Conservation (phyloP, 148 eudicot genomes). For the Vaccinium macrocarpon region DNA sequence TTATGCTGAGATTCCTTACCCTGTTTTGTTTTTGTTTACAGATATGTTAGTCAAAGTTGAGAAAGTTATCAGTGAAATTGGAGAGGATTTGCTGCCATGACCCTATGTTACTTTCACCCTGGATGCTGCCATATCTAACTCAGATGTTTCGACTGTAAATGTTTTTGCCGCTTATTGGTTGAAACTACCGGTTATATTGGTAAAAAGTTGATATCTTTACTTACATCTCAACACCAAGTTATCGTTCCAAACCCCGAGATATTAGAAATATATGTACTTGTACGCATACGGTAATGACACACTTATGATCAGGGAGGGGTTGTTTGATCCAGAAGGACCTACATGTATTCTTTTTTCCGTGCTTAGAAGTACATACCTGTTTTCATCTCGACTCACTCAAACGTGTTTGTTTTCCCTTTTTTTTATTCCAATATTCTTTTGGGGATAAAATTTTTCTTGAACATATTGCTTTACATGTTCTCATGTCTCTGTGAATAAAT, state of each 20-base stretch:
- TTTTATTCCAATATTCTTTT: background rate
- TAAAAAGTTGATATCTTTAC: too few species aligned
- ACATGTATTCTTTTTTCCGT: too few species aligned
- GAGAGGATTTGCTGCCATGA: constrained; percentile 33
- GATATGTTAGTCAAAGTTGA: constrained; percentile 68
- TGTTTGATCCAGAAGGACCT: background rate
- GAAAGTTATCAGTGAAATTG: constrained; percentile 57
- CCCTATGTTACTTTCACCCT: background rate
- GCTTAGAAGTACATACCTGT: background rate
- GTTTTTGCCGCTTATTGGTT: background rate
- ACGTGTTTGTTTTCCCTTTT: background rate
- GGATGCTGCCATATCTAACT: background rate
- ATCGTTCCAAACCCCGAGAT: too few species aligned
- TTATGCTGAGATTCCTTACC: constrained; percentile 10
- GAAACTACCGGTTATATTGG: too few species aligned
- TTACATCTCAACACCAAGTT: background rate
- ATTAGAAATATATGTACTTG: too few species aligned
- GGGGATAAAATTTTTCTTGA: background rate
- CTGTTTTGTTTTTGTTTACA: constrained; percentile 26
- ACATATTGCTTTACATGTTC: background rate
- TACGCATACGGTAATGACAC: background rate
- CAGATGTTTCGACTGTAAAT: background rate
- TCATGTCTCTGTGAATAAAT: background rate
- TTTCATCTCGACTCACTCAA: background rate
- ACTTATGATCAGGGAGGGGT: background rate